Percentiles rank a stretch among this genome's conserved stretches.
phyloP scores from a whole-genome alignment of 2,329 filamentous ascomycete species.

The Pseudonectria buxi region DNA sequence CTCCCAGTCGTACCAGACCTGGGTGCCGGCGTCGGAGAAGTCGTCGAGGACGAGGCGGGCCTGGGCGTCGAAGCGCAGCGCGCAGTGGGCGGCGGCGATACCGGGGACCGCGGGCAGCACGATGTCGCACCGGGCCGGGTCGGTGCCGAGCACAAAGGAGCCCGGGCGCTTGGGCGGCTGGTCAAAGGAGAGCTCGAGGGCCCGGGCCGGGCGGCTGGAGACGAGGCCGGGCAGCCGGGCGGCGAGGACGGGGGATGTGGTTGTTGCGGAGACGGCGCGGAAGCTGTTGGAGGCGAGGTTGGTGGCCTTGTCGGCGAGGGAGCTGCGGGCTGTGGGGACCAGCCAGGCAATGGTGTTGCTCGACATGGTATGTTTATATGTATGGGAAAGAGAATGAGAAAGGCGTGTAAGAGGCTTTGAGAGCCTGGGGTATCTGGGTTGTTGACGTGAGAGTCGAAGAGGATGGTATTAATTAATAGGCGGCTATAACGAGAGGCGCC shows the following conservation, averaged over 20 bases:
- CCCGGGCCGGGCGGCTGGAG: constrained; percentile 20
- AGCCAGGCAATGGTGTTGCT: constrained; percentile 34
- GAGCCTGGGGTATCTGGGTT: background rate
- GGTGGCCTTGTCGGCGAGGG: constrained; percentile 27
- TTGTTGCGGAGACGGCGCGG: constrained; percentile 17
- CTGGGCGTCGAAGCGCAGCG: constrained; percentile 32
- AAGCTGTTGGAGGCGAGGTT: constrained; percentile 26
- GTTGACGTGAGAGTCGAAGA: constrained; percentile 2
- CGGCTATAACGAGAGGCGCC: background rate
- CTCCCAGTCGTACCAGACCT: constrained; percentile 37
- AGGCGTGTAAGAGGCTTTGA: background rate
- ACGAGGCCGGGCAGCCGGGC: constrained; percentile 23
- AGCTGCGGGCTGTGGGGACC: constrained; percentile 29
- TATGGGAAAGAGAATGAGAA: constrained; percentile 4
- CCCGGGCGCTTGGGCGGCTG: constrained; percentile 27
- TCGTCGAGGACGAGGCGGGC: constrained; percentile 33
- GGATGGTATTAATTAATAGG: constrained; percentile 4
- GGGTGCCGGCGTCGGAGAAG: constrained; percentile 31
- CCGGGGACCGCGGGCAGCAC: constrained; percentile 29
- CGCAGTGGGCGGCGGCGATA: constrained; percentile 31
- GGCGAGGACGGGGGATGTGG: constrained; percentile 19
- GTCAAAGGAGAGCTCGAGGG: constrained; percentile 31
- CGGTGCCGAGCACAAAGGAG: constrained; percentile 33
- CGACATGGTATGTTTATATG: constrained; percentile 13
- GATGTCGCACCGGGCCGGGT: constrained; percentile 30